These are phyloP conservation scores for Ochromonas danica DNA, from an alignment of 108 stramenopile species.

Conservation along the genomic window DNA sequence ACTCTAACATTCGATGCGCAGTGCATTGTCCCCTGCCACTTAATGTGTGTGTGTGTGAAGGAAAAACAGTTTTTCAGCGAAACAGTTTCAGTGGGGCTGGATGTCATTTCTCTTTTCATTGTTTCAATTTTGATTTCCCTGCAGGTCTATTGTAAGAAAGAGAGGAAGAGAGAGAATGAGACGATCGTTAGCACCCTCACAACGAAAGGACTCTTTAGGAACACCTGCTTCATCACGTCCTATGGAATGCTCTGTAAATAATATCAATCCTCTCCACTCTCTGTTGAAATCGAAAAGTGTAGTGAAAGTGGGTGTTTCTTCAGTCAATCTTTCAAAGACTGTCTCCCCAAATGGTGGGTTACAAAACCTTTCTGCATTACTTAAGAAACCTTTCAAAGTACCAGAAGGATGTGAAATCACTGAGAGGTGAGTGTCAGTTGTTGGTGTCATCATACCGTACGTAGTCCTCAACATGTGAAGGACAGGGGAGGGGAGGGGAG, in stretches of 20 bases:
- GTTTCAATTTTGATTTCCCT: no score
- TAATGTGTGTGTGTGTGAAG: no score
- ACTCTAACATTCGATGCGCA: no score
- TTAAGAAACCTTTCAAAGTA: conserved; percentile 12
- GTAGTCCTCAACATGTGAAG: not conserved
- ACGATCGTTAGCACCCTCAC: conserved; percentile 34
- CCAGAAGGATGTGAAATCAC: conserved; percentile 24
- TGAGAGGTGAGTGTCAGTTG: not conserved
- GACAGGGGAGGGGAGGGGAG: no score
- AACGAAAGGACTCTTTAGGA: not conserved
- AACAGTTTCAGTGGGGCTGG: no score
- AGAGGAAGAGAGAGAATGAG: no score
- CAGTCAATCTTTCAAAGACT: not conserved
- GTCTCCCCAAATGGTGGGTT: conserved; percentile 22
- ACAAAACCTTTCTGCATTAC: not conserved
- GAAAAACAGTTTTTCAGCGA: no score
- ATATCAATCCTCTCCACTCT: not conserved
- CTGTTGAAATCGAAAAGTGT: not conserved
- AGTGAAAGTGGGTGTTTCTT: not conserved
- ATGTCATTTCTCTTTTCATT: no score
- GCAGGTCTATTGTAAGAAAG: no score
- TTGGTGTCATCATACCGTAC: not conserved
- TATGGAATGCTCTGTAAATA: not conserved
- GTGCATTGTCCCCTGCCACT: no score
- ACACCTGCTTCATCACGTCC: not conserved